Base-by-base conservation (phyloP, 2,329 filamentous ascomycete species). In the Tolypocladium tropicale region DNA sequence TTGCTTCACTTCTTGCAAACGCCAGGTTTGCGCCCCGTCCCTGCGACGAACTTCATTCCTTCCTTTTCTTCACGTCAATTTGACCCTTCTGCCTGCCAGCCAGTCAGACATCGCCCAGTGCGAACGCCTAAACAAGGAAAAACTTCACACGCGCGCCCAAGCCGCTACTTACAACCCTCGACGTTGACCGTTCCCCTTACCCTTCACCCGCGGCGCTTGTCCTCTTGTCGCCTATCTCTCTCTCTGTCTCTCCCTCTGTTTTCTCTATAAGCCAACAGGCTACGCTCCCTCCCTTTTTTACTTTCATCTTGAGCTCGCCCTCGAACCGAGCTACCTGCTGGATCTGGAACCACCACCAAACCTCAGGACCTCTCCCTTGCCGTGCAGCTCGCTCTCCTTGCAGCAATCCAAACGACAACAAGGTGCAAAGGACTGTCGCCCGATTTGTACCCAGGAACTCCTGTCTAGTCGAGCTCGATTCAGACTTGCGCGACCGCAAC, bases 151-250 rank as follows among this genome's bases (percentile, higher is more conserved):
- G 16, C 25, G 23, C 43, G 43, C 43, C 14, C 4, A 18, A 18
- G 30, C 43, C 37, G 52, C 37, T 28, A 39, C 52, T 14, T 46
- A 36, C 43, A 39, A 12, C 53, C 59, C 58, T 61, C 61, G 63
- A 68, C 64, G 62, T 68, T 66, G 65, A 67, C 54, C 65, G 62
- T 66, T 68, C 58, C 55, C 61, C 64, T 57, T 32, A 12, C 32
- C 28, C 28, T 49, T 32, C 18, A n/a, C 43, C 43, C 25, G 14
- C 14, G 3, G 10, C 36, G 3, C 11, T 41, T 53, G n/a, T 28
- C 16, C 30, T 25, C 30, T 48, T 53, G 49, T 49, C 28, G 36
- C 18, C n/a, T n/a, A 23, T 23, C n/a, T 4, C 28, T 50, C 46
- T 32, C 23, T 33, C 32, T 32, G 30, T 32, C 30, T 32, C 33